Conservation (phyloP, 2,329 filamentous ascomycete species). For the Plenodomus lindquistii region DNA sequence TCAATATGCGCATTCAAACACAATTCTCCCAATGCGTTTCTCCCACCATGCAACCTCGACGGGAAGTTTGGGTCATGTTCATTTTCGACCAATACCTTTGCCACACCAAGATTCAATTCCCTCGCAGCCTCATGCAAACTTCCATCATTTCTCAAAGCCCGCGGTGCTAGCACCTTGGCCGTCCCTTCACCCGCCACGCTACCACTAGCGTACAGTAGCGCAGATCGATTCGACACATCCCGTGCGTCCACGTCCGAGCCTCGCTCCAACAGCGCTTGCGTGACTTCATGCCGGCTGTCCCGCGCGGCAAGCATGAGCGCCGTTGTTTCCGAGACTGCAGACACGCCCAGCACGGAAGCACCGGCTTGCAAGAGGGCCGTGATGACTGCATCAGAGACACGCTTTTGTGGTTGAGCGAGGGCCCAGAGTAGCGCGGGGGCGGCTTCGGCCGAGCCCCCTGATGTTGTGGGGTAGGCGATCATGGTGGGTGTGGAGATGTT, state of each 20-base stretch:
- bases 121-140: conserved; percentile 68
- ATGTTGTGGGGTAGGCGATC: conserved; percentile 53
- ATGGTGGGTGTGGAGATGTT: conserved; percentile 52
- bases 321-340: conserved; percentile 57
- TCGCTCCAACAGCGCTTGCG: conserved; percentile 59
- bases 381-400: conserved; percentile 62
- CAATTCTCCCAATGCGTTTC: conserved; percentile 66
- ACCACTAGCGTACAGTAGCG: conserved; percentile 64
- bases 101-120: conserved; percentile 60
- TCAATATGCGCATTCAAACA: conserved; percentile 60
- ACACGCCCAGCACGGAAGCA: conserved; percentile 63
- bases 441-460: conserved; percentile 62
- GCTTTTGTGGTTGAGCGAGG: conserved; percentile 65
- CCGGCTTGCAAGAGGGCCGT: conserved; percentile 58
- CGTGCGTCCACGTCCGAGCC: conserved; percentile 63
- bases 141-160: conserved; percentile 65
- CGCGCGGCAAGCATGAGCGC: conserved; percentile 65
- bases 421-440: conserved; percentile 65
- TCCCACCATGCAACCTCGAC: conserved; percentile 63
- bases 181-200: conserved; percentile 34
- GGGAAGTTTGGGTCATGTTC: conserved; percentile 69
- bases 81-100: conserved; percentile 60
- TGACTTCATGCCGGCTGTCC: conserved; percentile 60
- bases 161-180: conserved; percentile 55
- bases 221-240: conserved; percentile 62